Base-by-base conservation (phyloP, 2,329 filamentous ascomycete species). In the Geosmithia putterillii region DNA sequence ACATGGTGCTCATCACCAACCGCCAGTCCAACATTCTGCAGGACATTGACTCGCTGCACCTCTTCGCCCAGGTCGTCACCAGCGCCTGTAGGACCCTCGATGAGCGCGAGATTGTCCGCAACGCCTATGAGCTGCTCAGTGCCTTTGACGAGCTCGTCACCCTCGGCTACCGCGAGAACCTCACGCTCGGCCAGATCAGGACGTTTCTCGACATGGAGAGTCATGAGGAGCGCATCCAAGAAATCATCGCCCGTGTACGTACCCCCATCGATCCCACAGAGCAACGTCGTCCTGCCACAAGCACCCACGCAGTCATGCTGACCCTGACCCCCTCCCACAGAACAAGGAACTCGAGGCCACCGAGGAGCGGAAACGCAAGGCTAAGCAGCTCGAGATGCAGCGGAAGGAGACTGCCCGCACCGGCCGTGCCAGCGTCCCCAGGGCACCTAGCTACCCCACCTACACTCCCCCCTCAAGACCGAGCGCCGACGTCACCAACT, bases 1-100 rank as follows among this genome's bases (percentile, higher is more conserved):
- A 98, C 76, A 96, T 98, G 79, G 90, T 98, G 52, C 80, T 98
- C 58, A 96, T 98, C 67, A 98, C 94, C 64, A 98, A 98, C 73
- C 85, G 88, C 56, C 92, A 96, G 72, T 96, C 90, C 64, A 98
- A 98, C 68, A 98, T 98, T 54, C 76, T 98, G 42, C 92, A 98
- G 69, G 92, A 98, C 65, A 98, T 98, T 64, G 92, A 96, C 67
- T 95, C 92, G 46, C 77, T 98, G 47, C 94, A 98, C 64, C 76
- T 98, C 18, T 98, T 98, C 61, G 90, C 90, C 46, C 92, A 98
- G 69, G 90, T 98, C 15, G 92, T 95, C 44, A 87, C 86, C 46
- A 95, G 86, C 65, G 90, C 94, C 58, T 98, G 92, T 79, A 94
- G 90, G 70, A 94, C 79, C 54, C 65, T 96, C 47, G 94, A 98